Evolutionary conservation across 306 rosid species (phyloP), one percentile per base, ranked within the genome.

Genomic region (Castanospermum australe): DNA sequence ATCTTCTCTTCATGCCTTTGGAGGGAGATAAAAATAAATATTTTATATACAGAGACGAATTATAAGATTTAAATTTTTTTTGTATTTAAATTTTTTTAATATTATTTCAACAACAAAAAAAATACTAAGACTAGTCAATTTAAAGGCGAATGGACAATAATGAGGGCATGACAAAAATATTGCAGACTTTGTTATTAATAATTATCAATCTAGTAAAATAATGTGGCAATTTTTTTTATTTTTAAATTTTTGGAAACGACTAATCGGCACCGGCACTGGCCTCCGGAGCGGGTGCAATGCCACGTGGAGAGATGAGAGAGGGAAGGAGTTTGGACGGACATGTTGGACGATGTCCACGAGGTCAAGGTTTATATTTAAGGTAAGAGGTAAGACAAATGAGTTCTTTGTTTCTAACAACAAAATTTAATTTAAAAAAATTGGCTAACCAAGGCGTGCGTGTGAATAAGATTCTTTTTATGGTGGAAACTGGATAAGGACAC

Each of bases 291-390:
- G 85, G 86, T 55, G 84, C 0, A 25, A 73, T 81, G 90, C 94
- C 98, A 94, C 91, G 89, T 94, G 97, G 97, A 86, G 86, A 82
- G 79, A 87, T 15, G 71, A 78, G 71, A 76, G 79, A 71, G 73
- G 69, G 33, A 63, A 47, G 77, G 35, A 55, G 8, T 33, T 86
- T 86, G 91, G 90, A 88, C 65, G 83, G 82, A 83, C 80, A 5
- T 82, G 86, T 65, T 62, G 81, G 88, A 82, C 80, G 81, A 70
- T 89, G 89, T 87, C 84, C 87, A 86, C 88, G 85, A 88, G 82
- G 86, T 85, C 89, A 83, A 87, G 76, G 81, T 75, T 84, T 79
- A 32, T 12, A 61, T 60, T 85, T 81, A 13, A 71, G 41, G 12
- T 41, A 11, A 48, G 71, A 71, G 41, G 12, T 41, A 11, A 48